Evolutionary conservation across 2,329 filamentous ascomycete genomes (phyloP), one percentile per base, ranked within the genome.

Genomic region (Ophiocordyceps sinensis): DNA sequence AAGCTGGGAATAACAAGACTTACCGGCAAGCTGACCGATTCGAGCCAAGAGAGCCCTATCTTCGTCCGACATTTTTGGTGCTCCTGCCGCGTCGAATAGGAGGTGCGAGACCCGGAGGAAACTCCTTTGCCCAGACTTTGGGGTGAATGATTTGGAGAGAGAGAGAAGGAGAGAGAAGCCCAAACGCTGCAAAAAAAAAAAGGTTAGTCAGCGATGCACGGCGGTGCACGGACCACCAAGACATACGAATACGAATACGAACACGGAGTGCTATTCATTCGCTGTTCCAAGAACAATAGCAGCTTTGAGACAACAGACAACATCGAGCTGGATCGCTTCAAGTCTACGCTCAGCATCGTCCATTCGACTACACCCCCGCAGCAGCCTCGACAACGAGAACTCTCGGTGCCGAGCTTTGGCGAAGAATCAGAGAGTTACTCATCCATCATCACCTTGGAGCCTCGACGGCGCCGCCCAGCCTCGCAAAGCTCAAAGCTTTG

Each of bases 11-110:
- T 6, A 19, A 19, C 12, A 10, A 32, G 37, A 55, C 60, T 36
- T 56, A 70, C 70, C 66, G 43, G 72, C 67, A 40, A 74, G 56
- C 35, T 65, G 64, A 51, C 66, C 61, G 54, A 77, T 77, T 48
- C 64, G 65, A 40, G 68, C 71, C 52, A 73, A 57, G 47, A 77
- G 57, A 44, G 71, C 68, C 52, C 66, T 65, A 41, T 74, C 66
- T 52, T 73, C 68, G 41, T 64, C 59, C 11, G 66, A 61, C 66
- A 71, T 69, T 26, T 26, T 2, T 7, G 9, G 2, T 17, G 12
- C 12, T 28, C 36, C 7, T 37, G 17, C 36, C 4, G 12, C 5
- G 17, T 21, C n/a, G 10, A 13, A 5, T 5, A 14, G 15, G 35
- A n/a, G 11, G 15, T 2, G 14, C 12, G 15, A 15, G 31, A 34